These are phyloP conservation scores for Draba incana DNA, from an alignment of 345 rosid species.

Conservation along the genomic window DNA sequence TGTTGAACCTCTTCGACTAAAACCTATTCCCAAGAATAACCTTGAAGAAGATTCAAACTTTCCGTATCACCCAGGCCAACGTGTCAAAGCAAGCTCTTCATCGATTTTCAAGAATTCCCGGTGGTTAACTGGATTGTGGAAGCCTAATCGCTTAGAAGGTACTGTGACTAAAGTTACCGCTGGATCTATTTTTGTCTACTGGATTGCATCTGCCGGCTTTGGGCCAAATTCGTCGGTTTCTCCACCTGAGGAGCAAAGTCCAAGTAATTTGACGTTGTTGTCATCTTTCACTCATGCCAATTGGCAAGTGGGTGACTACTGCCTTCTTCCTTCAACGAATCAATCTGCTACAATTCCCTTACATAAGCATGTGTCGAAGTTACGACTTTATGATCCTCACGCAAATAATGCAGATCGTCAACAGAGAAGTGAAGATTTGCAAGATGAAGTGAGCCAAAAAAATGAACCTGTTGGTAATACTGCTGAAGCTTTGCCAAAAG, in stretches of 20 bases:
- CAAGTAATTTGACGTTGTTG: conserved; percentile 78
- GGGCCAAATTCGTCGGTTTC: conserved; percentile 84
- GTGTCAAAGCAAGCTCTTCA: conserved; percentile 84
- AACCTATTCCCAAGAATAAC: conserved; percentile 67
- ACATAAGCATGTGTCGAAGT: conserved; percentile 56
- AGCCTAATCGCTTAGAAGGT: conserved; percentile 85
- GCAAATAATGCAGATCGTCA: conserved; percentile 44
- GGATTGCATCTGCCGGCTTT: conserved; percentile 96
- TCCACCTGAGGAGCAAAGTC: conserved; percentile 95
- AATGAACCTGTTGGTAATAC: conserved; percentile 48
- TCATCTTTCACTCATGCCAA: conserved; percentile 87
- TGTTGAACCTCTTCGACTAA: conserved; percentile 81
- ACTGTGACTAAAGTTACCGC: conserved; percentile 87
- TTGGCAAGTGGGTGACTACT: conserved; percentile 97
- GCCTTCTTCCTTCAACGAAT: conserved; percentile 63
- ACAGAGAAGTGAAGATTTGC: conserved; percentile 50
- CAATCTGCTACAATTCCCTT: conserved; percentile 51
- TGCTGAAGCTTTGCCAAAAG: conserved; percentile 44
- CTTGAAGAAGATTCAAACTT: conserved; percentile 85
- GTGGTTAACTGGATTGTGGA: conserved; percentile 90
- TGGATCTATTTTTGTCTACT: conserved; percentile 85
- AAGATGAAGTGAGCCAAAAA: conserved; percentile 54
- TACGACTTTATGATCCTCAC: conserved; percentile 54
- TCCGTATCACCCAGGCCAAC: conserved; percentile 94
- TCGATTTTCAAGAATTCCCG: conserved; percentile 81